Evolutionary conservation across 352 stramenopile species (phyloP).

Genomic region (Globisporangium polare): DNA sequence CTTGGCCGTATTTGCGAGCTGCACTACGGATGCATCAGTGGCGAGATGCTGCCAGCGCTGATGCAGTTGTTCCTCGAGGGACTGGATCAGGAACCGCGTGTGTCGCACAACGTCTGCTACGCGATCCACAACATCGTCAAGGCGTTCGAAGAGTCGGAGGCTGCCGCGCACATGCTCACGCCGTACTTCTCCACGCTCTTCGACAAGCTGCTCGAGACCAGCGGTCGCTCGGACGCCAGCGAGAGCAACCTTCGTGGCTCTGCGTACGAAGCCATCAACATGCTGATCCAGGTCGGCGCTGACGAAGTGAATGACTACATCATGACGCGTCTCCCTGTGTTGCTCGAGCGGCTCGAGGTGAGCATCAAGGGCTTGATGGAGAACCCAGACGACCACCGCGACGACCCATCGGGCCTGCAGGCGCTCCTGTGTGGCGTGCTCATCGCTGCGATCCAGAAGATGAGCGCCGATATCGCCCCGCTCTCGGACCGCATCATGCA

Average conservation of each 20-base stretch:
- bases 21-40: slow-evolving; percentile 89
- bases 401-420: slow-evolving; percentile 71
- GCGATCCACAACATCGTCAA: slow-evolving; percentile 97
- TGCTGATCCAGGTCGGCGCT: slow-evolving; percentile 88
- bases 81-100: slow-evolving; percentile 85
- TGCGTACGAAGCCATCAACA: slow-evolving; percentile 93
- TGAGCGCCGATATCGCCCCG: slow-evolving; percentile 84
- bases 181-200: slow-evolving; percentile 92
- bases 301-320: slow-evolving; percentile 78
- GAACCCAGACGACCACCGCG: slow-evolving; percentile 70
- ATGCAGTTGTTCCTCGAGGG: slow-evolving; percentile 86
- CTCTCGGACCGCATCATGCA: slow-evolving; percentile 94
- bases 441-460: slow-evolving; percentile 92
- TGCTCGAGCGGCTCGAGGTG: slow-evolving; percentile 74
- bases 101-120: slow-evolving; percentile 95
- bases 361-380: slow-evolving; percentile 65
- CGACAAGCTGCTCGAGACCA: slow-evolving; percentile 90
- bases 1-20: slow-evolving; percentile 95
- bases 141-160: slow-evolving; percentile 84
- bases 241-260: slow-evolving; percentile 90
- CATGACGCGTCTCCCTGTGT: slow-evolving; percentile 67
- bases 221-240: slow-evolving; percentile 82
- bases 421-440: slow-evolving; percentile 90
- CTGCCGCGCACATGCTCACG: slow-evolving; percentile 80
- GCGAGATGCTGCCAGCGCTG: slow-evolving; percentile 86